phyloP scores from a whole-genome alignment of 345 rosid species.

The Physaria fendleri region DNA sequence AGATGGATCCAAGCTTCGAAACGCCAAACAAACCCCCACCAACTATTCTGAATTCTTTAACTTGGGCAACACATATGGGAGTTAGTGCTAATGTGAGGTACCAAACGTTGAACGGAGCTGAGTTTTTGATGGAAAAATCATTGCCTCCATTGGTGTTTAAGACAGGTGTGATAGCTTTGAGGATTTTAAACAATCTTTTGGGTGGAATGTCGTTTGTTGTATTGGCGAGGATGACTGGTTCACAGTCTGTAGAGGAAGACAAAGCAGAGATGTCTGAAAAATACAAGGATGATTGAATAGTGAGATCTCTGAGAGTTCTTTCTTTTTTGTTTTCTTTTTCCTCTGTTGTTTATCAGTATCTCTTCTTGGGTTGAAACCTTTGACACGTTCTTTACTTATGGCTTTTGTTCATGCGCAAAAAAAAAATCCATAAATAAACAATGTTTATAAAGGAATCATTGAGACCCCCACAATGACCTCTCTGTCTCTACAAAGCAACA shows the following conservation, averaged over 20 bases:
- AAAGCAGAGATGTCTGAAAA: slow-evolving; percentile 37
- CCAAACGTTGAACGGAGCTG: slow-evolving; percentile 79
- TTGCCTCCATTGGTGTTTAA: slow-evolving; percentile 64
- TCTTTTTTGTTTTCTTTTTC: slow-evolving; percentile 6
- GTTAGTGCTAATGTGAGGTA: slow-evolving; percentile 85
- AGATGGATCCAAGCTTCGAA: slow-evolving; percentile 86
- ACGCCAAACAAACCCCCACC: slow-evolving; percentile 93
- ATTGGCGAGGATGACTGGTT: slow-evolving; percentile 87
- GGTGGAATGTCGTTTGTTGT: slow-evolving; percentile 91
- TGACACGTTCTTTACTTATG: no score
- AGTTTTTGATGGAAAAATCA: slow-evolving; percentile 61
- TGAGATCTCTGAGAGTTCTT: neutral
- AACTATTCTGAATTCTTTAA: slow-evolving; percentile 63
- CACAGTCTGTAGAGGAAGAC: slow-evolving; percentile 50
- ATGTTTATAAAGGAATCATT: slow-evolving; percentile 21
- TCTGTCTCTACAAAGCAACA: slow-evolving; percentile 32
- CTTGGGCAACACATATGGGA: slow-evolving; percentile 96
- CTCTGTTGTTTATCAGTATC: neutral
- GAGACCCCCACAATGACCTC: slow-evolving; percentile 33
- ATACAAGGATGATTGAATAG: slow-evolving; percentile 25
- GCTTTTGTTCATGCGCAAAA: no score
- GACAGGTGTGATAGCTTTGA: slow-evolving; percentile 68
- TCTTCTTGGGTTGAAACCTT: no score
- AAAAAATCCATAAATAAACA: neutral
- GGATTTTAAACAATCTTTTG: slow-evolving; percentile 68